These are phyloP conservation scores for Trichophyton verrucosum DNA, from an alignment of 2,329 filamentous ascomycete genomes.

Conservation along the genomic window DNA sequence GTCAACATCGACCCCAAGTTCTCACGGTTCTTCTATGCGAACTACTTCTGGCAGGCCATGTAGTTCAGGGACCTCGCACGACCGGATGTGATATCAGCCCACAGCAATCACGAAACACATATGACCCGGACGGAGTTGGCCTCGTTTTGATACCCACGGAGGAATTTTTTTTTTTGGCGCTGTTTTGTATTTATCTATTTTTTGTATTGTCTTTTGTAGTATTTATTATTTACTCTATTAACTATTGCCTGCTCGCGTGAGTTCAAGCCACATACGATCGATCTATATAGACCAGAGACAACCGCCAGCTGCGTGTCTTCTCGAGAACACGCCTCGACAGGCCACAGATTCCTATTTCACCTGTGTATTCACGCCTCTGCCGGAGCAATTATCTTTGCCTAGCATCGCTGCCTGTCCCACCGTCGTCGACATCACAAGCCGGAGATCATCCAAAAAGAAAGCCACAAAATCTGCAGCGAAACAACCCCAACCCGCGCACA, in stretches of 20 bases:
- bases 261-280: neutral
- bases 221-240: neutral
- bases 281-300: too few species aligned
- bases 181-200: neutral
- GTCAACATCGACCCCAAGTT: constrained; percentile 91
- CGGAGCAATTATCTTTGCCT: too few species aligned
- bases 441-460: neutral
- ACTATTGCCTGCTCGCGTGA: neutral
- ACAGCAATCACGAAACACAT: neutral
- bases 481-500: neutral
- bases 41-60: constrained; percentile 89
- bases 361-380: too few species aligned
- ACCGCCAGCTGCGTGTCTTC: too few species aligned
- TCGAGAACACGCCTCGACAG: too few species aligned
- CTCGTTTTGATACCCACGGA: constrained; percentile 1
- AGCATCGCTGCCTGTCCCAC: neutral
- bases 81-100: neutral
- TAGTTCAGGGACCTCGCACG: constrained; percentile 31
- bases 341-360: too few species aligned
- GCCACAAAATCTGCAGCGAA: neutral
- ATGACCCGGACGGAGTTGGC: neutral
- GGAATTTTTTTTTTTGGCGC: neutral
- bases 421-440: neutral
- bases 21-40: constrained; percentile 81
- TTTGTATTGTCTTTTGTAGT: neutral